Percentiles rank a stretch among this genome's conserved stretches.
Conservation (phyloP, 352 stramenopile genomes). For the Elongisporangium senticosum region DNA sequence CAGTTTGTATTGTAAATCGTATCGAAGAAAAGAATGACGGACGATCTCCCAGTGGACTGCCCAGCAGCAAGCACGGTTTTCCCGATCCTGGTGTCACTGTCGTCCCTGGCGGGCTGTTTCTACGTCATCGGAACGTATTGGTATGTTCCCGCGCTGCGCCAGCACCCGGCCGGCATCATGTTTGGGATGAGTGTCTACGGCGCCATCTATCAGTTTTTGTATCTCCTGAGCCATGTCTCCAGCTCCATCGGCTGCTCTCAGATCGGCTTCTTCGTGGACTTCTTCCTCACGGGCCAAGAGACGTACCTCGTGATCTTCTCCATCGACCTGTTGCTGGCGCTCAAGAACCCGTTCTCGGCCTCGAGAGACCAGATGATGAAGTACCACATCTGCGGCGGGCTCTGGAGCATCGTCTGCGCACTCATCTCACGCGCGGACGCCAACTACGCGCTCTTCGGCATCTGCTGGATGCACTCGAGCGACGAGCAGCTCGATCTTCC, state of each 20-base stretch:
- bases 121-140: slow-evolving; percentile 76
- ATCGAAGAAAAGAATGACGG: background rate
- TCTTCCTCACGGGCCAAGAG: slow-evolving; percentile 80
- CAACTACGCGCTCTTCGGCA: slow-evolving; percentile 70
- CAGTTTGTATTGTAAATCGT: background rate
- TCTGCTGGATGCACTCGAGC: slow-evolving; percentile 73
- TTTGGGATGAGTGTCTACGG: slow-evolving; percentile 83
- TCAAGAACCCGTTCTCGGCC: slow-evolving; percentile 85
- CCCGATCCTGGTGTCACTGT: slow-evolving; percentile 52
- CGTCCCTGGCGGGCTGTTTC: slow-evolving; percentile 67
- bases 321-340: slow-evolving; percentile 71
- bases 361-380: slow-evolving; percentile 77
- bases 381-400: slow-evolving; percentile 66
- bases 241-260: slow-evolving; percentile 43
- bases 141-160: slow-evolving; percentile 56
- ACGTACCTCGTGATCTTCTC: slow-evolving; percentile 89
- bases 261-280: slow-evolving; percentile 67
- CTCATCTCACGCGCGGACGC: slow-evolving; percentile 74
- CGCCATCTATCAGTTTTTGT: slow-evolving; percentile 79
- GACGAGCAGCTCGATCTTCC: slow-evolving; percentile 27
- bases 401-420: slow-evolving; percentile 67
- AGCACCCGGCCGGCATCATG: slow-evolving; percentile 83
- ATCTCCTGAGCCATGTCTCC: slow-evolving; percentile 46
- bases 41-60: slow-evolving; percentile 20
- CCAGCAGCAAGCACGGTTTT: slow-evolving; percentile 40